Evolutionary conservation across 139 green algal genomes (phyloP), one percentile per base, ranked within the genome.

Genomic region (Spirogloea muscicola): DNA sequence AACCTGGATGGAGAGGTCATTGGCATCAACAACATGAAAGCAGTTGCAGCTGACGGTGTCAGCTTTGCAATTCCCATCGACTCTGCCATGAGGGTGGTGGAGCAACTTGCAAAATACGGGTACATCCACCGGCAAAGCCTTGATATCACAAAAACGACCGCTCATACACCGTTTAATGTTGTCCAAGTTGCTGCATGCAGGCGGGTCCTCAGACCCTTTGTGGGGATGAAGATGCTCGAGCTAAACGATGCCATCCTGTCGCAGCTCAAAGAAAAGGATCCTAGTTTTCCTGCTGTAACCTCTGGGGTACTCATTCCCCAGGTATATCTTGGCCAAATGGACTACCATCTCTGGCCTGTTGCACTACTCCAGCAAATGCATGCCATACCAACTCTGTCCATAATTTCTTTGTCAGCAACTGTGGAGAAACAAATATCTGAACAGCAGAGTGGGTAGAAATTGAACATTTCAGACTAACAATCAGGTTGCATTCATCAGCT

Each of bases 171-270:
- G n/a, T n/a, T n/a, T n/a, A n/a, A n/a, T n/a, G n/a, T n/a, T n/a
- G n/a, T n/a, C n/a, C n/a, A n/a, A n/a, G n/a, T 64, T 64, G 10
- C 16, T 10, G 55, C 10, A 10, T 67, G 25, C 68, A 84, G 80
- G 31, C 60, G 81, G 9, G 81, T 86, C 18, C 25, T 74, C 33
- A 51, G 81, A 37, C 81, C 81, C 25, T 86, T 81, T 39, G 29
- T 86, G 29, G 81, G 81, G 4, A 87, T 86, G 36, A 86, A 86
- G 57, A 85, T 86, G 81, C 52, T 86, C 9, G 81, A 86, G 70
- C 75, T 86, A 13, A 86, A 80, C 38, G 33, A 49, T 5, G 48
- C n/a, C 40, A 76, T 88, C 3, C 25, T 63, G 31, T 37, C 18
- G 27, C 74, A 82, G 55, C 55, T 85, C 37, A 43, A 34, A 13